phyloP scores from a whole-genome alignment of 2,329 filamentous ascomycete genomes.

The Alternaria triticina region DNA sequence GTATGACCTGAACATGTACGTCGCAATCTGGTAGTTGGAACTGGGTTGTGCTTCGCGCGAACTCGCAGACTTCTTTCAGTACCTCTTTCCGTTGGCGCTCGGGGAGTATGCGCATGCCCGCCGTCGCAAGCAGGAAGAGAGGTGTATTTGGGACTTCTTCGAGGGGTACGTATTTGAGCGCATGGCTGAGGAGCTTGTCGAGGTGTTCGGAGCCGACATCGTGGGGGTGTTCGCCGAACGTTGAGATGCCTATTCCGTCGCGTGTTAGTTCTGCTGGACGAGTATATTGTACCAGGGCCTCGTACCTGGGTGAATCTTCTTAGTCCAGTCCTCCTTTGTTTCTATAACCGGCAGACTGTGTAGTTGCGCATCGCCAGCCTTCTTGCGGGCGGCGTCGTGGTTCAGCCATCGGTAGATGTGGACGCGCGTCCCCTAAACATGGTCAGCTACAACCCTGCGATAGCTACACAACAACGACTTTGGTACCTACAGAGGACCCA shows the following conservation, averaged over 20 bases:
- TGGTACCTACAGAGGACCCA: conserved; percentile 76
- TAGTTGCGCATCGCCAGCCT: conserved; percentile 66
- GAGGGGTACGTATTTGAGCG: conserved; percentile 76
- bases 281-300: not conserved
- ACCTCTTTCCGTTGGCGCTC: conserved; percentile 74
- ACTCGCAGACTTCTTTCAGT: conserved; percentile 80
- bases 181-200: conserved; percentile 79
- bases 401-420: conserved; percentile 96
- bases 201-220: conserved; percentile 84
- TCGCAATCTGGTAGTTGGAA: conserved; percentile 91
- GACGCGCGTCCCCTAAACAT: conserved; percentile 75
- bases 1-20: conserved; percentile 89
- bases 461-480: not conserved
- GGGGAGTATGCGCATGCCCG: conserved; percentile 88
- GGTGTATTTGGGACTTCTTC: conserved; percentile 83
- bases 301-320: conserved; percentile 88
- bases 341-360: conserved; percentile 78
- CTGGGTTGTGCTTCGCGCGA: conserved; percentile 75
- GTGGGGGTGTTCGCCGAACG: conserved; percentile 79
- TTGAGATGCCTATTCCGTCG: conserved; percentile 69
- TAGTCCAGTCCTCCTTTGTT: conserved; percentile 85
- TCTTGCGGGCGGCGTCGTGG: conserved; percentile 68
- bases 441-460: conserved; percentile 23
- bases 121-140: conserved; percentile 93
- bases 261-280: conserved; percentile 15